A percentile compares a stretch with the other conserved stretches of the same genome.
These are phyloP conservation scores for Aspergillus campestris DNA, from an alignment of 495 filamentous ascomycete genomes.

Conservation along the genomic window DNA sequence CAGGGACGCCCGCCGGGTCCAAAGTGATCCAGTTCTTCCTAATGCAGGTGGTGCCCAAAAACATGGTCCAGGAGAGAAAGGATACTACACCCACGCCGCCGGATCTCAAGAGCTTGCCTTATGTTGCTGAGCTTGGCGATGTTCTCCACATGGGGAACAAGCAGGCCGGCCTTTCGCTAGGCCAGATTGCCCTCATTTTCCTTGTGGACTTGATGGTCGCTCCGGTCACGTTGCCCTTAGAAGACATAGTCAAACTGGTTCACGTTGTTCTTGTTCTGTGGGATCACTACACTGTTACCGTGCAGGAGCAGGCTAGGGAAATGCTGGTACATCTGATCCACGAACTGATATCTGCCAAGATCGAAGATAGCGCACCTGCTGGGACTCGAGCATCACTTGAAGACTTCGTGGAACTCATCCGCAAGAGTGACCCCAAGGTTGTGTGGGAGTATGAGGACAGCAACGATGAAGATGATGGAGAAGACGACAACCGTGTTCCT, in stretches of 20 bases:
- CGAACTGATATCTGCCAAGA: constrained; percentile 84
- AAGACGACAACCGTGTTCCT: constrained; percentile 72
- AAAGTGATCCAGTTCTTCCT: constrained; percentile 93
- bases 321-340: constrained; percentile 98
- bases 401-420: constrained; percentile 83
- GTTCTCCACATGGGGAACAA: constrained; percentile 83
- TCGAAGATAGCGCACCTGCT: constrained; percentile 61
- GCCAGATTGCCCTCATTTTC: constrained; percentile 86
- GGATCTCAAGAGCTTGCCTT: constrained; percentile 68
- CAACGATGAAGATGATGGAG: constrained; percentile 59
- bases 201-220: constrained; percentile 95
- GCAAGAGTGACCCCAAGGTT: constrained; percentile 73
- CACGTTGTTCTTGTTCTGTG: constrained; percentile 91
- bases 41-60: constrained; percentile 78
- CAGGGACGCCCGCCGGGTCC: constrained; percentile 80
- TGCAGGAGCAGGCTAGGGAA: constrained; percentile 92
- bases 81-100: constrained; percentile 63
- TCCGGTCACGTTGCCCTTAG: constrained; percentile 65
- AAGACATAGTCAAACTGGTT: constrained; percentile 74
- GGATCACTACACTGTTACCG: constrained; percentile 93
- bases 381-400: constrained; percentile 70
- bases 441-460: constrained; percentile 94
- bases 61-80: constrained; percentile 82
- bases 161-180: constrained; percentile 81
- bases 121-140: constrained; percentile 75